These are phyloP conservation scores for Solanum corneliomulleri DNA, from an alignment of 257 asterid species.

Conservation along the genomic window DNA sequence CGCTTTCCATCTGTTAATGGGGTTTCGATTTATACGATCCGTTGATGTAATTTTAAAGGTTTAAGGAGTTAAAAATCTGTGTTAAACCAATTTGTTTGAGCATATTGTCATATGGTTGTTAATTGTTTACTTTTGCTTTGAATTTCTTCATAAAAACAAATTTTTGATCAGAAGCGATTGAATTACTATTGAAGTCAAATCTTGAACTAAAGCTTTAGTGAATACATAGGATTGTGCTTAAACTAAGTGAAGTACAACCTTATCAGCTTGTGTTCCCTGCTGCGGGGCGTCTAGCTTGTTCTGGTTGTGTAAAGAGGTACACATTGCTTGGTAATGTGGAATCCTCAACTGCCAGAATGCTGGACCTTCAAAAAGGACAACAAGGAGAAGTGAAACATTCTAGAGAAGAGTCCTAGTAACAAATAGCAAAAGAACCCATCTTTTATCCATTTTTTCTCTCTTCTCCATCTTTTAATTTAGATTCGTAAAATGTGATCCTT, in stretches of 20 bases:
- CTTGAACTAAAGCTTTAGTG: neutral
- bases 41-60: neutral
- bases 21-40: neutral
- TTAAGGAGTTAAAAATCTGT: neutral
- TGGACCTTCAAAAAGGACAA: neutral
- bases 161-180: neutral
- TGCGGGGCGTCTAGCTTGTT: neutral
- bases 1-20: neutral
- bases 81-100: neutral
- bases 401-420: neutral
- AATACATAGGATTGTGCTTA: neutral
- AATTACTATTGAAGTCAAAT: neutral
- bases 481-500: neutral
- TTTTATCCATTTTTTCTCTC: neutral
- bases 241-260: neutral
- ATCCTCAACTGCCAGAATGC: neutral
- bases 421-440: neutral
- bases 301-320: neutral
- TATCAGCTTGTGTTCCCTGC: neutral
- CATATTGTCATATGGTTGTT: neutral
- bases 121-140: neutral
- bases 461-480: neutral
- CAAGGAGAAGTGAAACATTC: neutral
- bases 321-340: neutral
- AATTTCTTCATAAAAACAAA: neutral